Evolutionary conservation across 2,329 filamentous ascomycete genomes (phyloP), one percentile per base, ranked within the genome.

Genomic region (Pseudogymnoascus destructans): DNA sequence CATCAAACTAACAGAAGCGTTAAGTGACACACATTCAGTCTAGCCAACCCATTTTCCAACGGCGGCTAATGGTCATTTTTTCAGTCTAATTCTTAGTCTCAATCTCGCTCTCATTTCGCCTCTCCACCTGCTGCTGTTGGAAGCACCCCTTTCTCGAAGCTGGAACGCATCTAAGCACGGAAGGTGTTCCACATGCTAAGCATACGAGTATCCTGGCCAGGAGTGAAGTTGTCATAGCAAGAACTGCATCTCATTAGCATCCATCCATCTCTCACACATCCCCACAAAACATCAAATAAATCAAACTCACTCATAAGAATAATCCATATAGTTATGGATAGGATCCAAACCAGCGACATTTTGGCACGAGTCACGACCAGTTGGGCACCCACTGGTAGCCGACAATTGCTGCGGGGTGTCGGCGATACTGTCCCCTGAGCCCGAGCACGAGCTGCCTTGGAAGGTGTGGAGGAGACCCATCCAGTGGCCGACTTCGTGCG

Each of bases 401-500:
- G 62, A 67, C 15, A 66, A 62, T 58, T 75, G 69, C 21, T 70
- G 68, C 3, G 73, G 72, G 11, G 73, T 75, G 57, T 75, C 73
- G 36, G 66, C 59, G 15, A 75, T 67, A 61, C 65, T 71, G 61
- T 73, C 69, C 36, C 73, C 73, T 46, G 55, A 60, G 5, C 68
- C 62, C 63, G 71, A 72, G 60, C 71, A 73, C n/a, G 46, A 52
- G 49, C 68, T 69, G 42, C 71, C 74, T 60, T 75, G 65, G 66
- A 77, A 77, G 49, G 74, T 75, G 66, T 78, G 75, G 63, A 69
- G 70, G 21, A 78, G 70, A 56, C 75, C 74, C 57, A 77, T 66
- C 75, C 75, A 77, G 68, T 77, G 75, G 13, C 75, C 75, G 42
- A 73, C 67, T 66, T 77, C 75, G 68, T 77, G 74, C 33, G 70